Percentiles rank a stretch among this genome's conserved stretches.
Conservation (phyloP, 169 alveolate genomes). For the Toxoplasma gondii region DNA sequence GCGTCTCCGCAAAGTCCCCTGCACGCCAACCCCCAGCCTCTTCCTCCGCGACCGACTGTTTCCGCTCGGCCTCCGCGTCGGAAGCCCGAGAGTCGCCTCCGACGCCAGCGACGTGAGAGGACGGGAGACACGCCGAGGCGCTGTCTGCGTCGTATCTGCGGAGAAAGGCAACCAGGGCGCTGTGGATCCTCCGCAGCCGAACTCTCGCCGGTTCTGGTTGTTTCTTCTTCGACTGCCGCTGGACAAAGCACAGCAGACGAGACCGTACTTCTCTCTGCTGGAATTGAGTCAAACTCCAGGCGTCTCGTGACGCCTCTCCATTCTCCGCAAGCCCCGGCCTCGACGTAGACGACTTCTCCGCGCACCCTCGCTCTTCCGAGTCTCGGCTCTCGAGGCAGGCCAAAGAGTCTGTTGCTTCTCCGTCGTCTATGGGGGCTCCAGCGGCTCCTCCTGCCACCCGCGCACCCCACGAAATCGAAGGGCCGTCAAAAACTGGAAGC, state of each 20-base stretch:
- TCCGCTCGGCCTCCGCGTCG: neutral
- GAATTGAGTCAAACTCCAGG: neutral
- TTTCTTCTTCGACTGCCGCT: neutral
- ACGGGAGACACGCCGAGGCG: neutral
- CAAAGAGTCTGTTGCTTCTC: neutral
- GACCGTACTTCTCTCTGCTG: neutral
- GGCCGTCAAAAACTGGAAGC: neutral
- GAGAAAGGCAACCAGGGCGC: slow-evolving; percentile 35
- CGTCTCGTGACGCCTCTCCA: neutral
- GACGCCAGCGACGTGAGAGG: neutral
- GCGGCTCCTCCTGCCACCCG: neutral
- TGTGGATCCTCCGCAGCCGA: neutral
- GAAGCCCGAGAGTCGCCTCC: neutral
- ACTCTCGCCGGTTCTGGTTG: neutral
- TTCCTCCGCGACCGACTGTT: neutral
- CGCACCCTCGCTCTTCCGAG: neutral
- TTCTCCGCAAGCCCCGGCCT: neutral
- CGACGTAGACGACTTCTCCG: neutral
- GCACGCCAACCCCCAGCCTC: neutral
- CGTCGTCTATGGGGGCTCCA: neutral
- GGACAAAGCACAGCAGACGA: neutral
- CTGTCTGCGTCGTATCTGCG: neutral
- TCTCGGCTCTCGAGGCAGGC: neutral
- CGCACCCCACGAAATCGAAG: neutral
- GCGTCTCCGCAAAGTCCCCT: neutral